A percentile compares a stretch with the other conserved stretches of the same genome.
These are phyloP conservation scores for Megacollybia marginata DNA, from an alignment of 768 basidiomycete genomes.

Conservation along the genomic window DNA sequence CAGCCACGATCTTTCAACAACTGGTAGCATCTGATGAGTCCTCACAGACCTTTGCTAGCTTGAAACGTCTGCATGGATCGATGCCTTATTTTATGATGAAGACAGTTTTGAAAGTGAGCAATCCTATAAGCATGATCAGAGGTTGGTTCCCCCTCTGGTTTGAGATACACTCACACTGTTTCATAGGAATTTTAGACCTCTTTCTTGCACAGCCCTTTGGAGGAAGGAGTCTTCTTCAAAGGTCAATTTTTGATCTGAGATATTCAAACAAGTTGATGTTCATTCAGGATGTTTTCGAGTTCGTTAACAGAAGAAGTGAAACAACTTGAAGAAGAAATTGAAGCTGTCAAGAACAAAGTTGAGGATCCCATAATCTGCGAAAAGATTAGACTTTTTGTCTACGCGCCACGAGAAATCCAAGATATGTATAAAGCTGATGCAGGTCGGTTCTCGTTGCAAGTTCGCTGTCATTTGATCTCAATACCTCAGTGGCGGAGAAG, in stretches of 20 bases:
- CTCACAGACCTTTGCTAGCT: constrained; percentile 76
- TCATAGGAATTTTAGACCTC: constrained; percentile 72
- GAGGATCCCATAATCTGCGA: constrained; percentile 84
- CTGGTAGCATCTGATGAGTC: constrained; percentile 91
- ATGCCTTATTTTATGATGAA: constrained; percentile 99
- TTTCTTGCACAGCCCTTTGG: constrained; percentile 98
- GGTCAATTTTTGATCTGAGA: constrained; percentile 33
- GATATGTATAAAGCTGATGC: constrained; percentile 76
- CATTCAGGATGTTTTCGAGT: constrained; percentile 85
- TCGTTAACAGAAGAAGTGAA: constrained; percentile 87
- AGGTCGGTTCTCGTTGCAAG: constrained; percentile 33
- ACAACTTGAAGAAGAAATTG: constrained; percentile 79
- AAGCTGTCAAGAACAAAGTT: constrained; percentile 80
- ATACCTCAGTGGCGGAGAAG: constrained; percentile 47
- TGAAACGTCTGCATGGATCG: constrained; percentile 90
- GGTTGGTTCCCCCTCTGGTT: constrained; percentile 30
- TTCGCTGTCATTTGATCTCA: background rate
- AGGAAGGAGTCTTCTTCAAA: constrained; percentile 82
- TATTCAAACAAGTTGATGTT: background rate
- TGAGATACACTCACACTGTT: constrained; percentile 6
- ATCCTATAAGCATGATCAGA: constrained; percentile 95
- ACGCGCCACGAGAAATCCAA: constrained; percentile 85
- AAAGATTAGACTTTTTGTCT: constrained; percentile 81
- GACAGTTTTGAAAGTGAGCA: constrained; percentile 84
- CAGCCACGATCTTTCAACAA: constrained; percentile 93